Evolutionary conservation across 2,329 filamentous ascomycete species (phyloP), one percentile per base, ranked within the genome.

Genomic region (Raffaelea albimanens): DNA sequence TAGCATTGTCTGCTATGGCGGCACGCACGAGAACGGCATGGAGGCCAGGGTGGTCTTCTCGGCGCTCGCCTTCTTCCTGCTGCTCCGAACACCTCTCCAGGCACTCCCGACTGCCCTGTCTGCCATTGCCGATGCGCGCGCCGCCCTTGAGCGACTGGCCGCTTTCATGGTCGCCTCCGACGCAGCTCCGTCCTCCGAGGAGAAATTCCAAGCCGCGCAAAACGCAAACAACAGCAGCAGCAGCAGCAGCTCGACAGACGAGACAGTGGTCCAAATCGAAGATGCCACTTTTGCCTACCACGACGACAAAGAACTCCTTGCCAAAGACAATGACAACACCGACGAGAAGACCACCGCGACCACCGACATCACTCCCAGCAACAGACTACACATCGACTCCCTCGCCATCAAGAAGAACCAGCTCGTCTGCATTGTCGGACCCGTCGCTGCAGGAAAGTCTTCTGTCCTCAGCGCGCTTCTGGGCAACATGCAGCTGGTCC

Each of bases 361-460:
- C n/a, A n/a, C n/a, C n/a, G n/a, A n/a, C n/a, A n/a, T n/a, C n/a
- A n/a, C n/a, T n/a, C n/a, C n/a, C n/a, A n/a, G n/a, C n/a, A n/a
- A n/a, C n/a, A n/a, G n/a, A n/a, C n/a, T n/a, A n/a, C n/a, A n/a
- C n/a, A n/a, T n/a, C n/a, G n/a, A n/a, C n/a, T n/a, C 46, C 5
- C 45, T 54, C 31, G n/a, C 40, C 5, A 47, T 52, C 4, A 39
- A 47, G 18, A 45, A 40, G 7, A 38, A 40, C 14, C 52, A 51
- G 19, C 38, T 57, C 2, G 50, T 58, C 16, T 53, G 52, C 43
- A 58, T 58, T 13, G 51, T 49, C 34, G 56, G 57, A 1, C 52
- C 56, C 2, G 56, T 58, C 16, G 55, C 54, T 19, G 52, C 56
- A 1, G 56, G 57, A 10, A 59, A 59, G 40, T 54, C 55, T 2